phyloP scores from a whole-genome alignment of 139 green algal species.

The Picochlorum sp. region DNA sequence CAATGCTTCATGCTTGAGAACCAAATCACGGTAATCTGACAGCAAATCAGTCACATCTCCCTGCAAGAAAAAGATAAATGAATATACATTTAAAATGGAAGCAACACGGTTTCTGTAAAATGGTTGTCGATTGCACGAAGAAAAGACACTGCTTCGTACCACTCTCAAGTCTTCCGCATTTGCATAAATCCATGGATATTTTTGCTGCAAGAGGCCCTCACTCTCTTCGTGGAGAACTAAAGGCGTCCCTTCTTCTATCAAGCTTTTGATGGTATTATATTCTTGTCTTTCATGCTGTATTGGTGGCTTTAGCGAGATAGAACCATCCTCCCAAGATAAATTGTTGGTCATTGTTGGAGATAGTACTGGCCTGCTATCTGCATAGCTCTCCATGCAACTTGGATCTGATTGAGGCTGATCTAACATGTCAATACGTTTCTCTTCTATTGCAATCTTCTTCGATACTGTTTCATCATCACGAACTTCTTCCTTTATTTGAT shows the following conservation, averaged over 20 bases:
- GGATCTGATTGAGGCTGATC: too few relatives aligned
- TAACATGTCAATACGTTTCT: too few relatives aligned
- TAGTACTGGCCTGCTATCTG: too few relatives aligned
- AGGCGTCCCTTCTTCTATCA: slow-evolving; percentile 33
- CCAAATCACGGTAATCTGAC: slow-evolving; percentile 52
- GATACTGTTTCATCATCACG: too few relatives aligned
- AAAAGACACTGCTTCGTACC: neutral
- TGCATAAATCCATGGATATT: slow-evolving; percentile 58
- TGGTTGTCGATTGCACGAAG: too few relatives aligned
- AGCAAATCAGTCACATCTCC: slow-evolving; percentile 62
- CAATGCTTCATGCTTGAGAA: slow-evolving; percentile 23
- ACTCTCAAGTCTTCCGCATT: slow-evolving; percentile 43
- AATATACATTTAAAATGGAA: neutral
- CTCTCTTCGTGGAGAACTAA: slow-evolving; percentile 38
- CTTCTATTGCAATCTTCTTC: too few relatives aligned
- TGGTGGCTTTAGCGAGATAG: neutral
- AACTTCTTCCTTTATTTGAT: too few relatives aligned
- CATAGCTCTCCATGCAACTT: too few relatives aligned
- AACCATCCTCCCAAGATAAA: neutral
- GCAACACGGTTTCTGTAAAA: too few relatives aligned
- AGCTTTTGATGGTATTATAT: neutral
- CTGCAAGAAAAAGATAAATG: neutral
- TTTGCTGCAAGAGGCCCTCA: slow-evolving; percentile 30
- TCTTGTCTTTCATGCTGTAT: neutral
- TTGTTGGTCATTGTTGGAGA: too few relatives aligned